A percentile compares a stretch with the other conserved stretches of the same genome.
These are phyloP conservation scores for Malania oleifera DNA, from an alignment of 164 flowering plant species.

Conservation along the genomic window DNA sequence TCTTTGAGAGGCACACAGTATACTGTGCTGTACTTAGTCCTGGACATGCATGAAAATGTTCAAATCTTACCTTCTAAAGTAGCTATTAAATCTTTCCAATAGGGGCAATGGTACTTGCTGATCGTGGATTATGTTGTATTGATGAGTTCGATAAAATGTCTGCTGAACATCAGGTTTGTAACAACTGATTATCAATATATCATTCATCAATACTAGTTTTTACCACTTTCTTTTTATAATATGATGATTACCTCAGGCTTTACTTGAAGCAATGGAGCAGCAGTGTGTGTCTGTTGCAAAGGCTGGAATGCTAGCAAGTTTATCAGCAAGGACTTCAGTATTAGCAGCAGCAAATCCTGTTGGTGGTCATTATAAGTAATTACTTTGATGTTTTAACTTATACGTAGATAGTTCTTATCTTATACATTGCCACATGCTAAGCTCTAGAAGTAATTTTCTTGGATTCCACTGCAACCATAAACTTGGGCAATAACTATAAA, in stretches of 20 bases:
- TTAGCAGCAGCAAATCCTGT: constrained; percentile 99
- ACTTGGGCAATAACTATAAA: not conserved
- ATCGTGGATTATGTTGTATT: constrained; percentile 94
- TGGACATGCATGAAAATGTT: not conserved
- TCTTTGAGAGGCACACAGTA: not conserved
- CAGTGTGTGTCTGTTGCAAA: constrained; percentile 99
- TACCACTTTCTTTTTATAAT: constrained; percentile 1
- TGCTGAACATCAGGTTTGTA: constrained; percentile 89
- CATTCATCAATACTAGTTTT: not conserved
- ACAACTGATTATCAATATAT: constrained; percentile 5
- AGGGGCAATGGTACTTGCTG: constrained; percentile 99
- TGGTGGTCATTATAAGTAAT: constrained; percentile 98
- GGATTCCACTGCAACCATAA: not conserved
- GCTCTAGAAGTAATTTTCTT: no score
- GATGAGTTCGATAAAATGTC: constrained; percentile 99
- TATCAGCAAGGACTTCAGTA: constrained; percentile 92
- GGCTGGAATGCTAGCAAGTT: constrained; percentile 97
- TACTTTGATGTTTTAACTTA: not conserved
- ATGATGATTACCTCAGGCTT: constrained; percentile 44
- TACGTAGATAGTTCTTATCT: no score
- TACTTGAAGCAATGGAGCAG: constrained; percentile 99
- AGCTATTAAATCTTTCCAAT: constrained; percentile 11
- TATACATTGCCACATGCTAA: no score
- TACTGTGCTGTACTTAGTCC: not conserved
- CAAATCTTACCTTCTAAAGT: not conserved